Evolutionary conservation across 2,329 filamentous ascomycete species (phyloP).

Genomic region (Talaromyces islandicus): DNA sequence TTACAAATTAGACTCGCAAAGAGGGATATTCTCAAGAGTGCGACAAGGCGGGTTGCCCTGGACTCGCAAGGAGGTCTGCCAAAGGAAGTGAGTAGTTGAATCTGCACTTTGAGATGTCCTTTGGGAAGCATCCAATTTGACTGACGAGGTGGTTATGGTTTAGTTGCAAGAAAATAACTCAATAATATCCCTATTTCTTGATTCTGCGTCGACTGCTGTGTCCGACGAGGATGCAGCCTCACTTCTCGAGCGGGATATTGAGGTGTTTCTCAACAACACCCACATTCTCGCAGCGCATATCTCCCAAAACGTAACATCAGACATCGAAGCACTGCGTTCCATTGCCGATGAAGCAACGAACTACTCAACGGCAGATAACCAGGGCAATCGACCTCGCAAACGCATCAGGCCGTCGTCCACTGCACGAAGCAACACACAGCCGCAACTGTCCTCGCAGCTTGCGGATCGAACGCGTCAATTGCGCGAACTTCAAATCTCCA

Average conservation of each 20-base stretch:
- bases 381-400: constrained; percentile 11
- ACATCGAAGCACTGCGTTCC: constrained; percentile 22
- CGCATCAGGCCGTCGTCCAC: constrained; percentile 2
- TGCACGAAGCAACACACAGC: constrained; percentile 2
- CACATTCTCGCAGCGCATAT: constrained; percentile 19
- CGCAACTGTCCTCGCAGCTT: constrained; percentile 22
- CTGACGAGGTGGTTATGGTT: not conserved
- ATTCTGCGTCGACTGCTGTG: constrained; percentile 20
- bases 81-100: constrained; percentile 25
- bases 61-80: constrained; percentile 25
- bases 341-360: constrained; percentile 16
- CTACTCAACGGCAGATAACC: not conserved
- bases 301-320: constrained; percentile 20
- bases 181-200: constrained; percentile 33
- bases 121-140: not conserved
- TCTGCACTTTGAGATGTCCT: not conserved
- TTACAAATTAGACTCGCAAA: constrained; percentile 27
- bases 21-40: constrained; percentile 26
- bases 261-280: constrained; percentile 25
- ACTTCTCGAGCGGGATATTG: constrained; percentile 29
- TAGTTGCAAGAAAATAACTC: constrained; percentile 30
- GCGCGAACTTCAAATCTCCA: constrained; percentile 24
- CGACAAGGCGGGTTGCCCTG: constrained; percentile 24
- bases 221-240: constrained; percentile 9
- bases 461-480: constrained; percentile 21